Conservation (phyloP, 2,329 filamentous ascomycete species). For the Trichoderma asperellum region DNA sequence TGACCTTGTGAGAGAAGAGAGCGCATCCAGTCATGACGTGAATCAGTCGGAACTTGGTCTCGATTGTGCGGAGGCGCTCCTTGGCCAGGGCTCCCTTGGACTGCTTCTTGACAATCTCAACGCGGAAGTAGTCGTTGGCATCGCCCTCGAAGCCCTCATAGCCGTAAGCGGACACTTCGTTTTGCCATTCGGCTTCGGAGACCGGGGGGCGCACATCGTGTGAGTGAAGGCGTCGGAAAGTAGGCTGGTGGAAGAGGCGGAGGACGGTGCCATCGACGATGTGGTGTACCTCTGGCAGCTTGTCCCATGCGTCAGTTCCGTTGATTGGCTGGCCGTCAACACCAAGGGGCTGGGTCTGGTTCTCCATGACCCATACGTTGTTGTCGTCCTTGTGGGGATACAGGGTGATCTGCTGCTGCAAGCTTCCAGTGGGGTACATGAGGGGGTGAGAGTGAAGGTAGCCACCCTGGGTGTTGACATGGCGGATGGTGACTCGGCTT, state of each 20-base stretch:
- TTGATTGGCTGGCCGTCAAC: slow-evolving; percentile 75
- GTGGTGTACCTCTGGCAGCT: slow-evolving; percentile 64
- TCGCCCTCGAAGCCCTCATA: slow-evolving; percentile 97
- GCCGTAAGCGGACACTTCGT: slow-evolving; percentile 94
- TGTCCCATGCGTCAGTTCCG: slow-evolving; percentile 84
- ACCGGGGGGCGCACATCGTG: slow-evolving; percentile 90
- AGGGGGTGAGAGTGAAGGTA: slow-evolving; percentile 96
- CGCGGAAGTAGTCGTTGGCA: slow-evolving; percentile 91
- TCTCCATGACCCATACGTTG: slow-evolving; percentile 92
- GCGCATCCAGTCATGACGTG: slow-evolving; percentile 97
- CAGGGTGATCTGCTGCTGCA: slow-evolving; percentile 97
- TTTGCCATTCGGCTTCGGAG: slow-evolving; percentile 90
- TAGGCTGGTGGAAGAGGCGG: slow-evolving; percentile 80
- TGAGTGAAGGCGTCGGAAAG: slow-evolving; percentile 89
- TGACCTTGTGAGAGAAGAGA: slow-evolving; percentile 98
- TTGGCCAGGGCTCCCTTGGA: slow-evolving; percentile 80
- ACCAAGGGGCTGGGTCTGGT: slow-evolving; percentile 88
- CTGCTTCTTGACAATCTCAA: slow-evolving; percentile 92
- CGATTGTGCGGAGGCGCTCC: slow-evolving; percentile 85
- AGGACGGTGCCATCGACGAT: slow-evolving; percentile 81
- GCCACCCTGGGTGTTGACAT: slow-evolving; percentile 96
- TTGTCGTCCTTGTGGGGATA: slow-evolving; percentile 99
- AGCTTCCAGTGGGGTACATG: slow-evolving; percentile 97
- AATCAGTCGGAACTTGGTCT: slow-evolving; percentile 93
- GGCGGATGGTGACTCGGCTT: slow-evolving; percentile 82